phyloP scores from a whole-genome alignment of 2,329 filamentous ascomycete species.

The Ceratocystis eucalypticola region DNA sequence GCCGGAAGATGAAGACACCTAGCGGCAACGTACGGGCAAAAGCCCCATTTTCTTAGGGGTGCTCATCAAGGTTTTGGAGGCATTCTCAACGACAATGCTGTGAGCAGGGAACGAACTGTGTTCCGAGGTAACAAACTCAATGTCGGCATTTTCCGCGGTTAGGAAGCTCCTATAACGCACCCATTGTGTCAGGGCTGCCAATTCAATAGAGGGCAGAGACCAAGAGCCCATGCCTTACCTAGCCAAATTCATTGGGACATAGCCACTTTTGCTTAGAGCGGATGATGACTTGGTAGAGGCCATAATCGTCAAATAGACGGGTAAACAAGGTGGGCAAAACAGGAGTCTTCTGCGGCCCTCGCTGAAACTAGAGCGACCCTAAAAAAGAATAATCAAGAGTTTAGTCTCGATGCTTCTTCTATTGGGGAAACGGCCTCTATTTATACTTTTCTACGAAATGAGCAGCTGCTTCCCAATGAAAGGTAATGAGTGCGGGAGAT shows the following conservation, averaged over 20 bases:
- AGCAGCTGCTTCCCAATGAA: not conserved
- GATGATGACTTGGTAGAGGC: not conserved
- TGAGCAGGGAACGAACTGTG: not conserved
- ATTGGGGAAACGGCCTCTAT: not conserved
- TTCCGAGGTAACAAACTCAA: not conserved
- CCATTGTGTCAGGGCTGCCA: not conserved
- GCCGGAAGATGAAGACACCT: no score
- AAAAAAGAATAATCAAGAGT: no score
- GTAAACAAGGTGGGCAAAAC: not conserved
- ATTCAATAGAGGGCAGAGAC: not conserved
- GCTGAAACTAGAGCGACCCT: no score
- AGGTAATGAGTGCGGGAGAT: not conserved
- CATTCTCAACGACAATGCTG: not conserved
- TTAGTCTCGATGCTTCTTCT: no score
- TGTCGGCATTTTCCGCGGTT: not conserved
- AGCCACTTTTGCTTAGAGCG: not conserved
- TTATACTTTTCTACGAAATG: not conserved
- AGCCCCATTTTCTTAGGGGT: not conserved
- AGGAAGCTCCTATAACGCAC: not conserved
- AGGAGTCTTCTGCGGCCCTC: not conserved
- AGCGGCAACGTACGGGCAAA: not conserved
- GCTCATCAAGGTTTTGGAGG: not conserved
- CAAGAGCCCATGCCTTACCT: not conserved
- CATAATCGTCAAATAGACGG: no score
- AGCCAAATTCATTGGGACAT: not conserved